Base-by-base conservation (phyloP, 164 flowering plant genomes). In the Kalanchoe fedtschenkoi region DNA sequence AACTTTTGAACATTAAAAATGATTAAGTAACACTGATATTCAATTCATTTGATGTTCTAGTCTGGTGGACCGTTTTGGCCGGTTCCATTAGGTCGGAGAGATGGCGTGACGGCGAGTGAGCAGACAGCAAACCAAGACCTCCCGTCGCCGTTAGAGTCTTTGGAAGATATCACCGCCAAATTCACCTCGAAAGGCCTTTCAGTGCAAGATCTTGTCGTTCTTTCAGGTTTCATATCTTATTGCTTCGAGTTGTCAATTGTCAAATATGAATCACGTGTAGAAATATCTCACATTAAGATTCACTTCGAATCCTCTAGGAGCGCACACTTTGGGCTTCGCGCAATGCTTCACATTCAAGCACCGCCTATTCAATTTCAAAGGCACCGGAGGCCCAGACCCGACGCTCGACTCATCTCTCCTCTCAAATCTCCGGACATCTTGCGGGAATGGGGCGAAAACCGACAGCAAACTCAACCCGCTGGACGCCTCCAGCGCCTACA, bases 271-370 rank as follows among this genome's bases (percentile, higher is more conserved):
- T 8, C 8, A 15, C 43, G 8, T 43, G 24, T 34, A 21, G 22
- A 6, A 43, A 10, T 22, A 28, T 62, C 1, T 30, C 39, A 16
- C 15, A 17, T 19, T 26, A 15, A 16, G 13, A 58, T 33, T 32
- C 3, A 22, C 14, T 42, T 38, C 6, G 34, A 58, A 2, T 34
- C 7, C 15, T 63, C 16, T 37, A 88, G 96, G 96, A 42, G 92
- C 71, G 3, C 96, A 89, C 63, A 88, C 96, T 8, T 66, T 88
- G 33, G 96, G 96, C 0, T 83, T 73, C 70, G 87, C 88, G 0
- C 87, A 76, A 47, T 86, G 96, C 76, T 65, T 71, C 77, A 78
- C 83, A 26, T 83, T 89, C 81, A 83, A 78, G 65, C 56, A 74
- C 2, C 80, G 92, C 61, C 87, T 86, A n/a, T 86, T 78, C 69